Conservation (phyloP, 1,284 basidiomycete genomes). For the Rugosomyces carneus region DNA sequence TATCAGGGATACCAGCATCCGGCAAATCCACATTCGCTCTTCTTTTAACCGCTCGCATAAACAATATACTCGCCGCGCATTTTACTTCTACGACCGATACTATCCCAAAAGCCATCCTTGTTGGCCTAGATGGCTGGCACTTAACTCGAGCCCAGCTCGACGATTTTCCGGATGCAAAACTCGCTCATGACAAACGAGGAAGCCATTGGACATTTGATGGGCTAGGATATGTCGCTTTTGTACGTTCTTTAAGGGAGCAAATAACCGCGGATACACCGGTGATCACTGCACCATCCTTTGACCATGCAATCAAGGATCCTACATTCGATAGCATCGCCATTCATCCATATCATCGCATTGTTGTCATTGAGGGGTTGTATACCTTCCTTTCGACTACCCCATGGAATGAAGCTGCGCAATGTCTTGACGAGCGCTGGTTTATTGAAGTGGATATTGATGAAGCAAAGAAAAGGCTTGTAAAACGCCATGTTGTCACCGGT, state of each 20-base stretch:
- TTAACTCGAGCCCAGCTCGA: conserved; percentile 62
- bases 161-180: conserved; percentile 60
- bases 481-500: conserved; percentile 71
- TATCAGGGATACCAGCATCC: conserved; percentile 77
- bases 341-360: conserved; percentile 58
- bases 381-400: conserved; percentile 64
- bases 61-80: conserved; percentile 27
- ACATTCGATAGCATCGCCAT: conserved; percentile 52
- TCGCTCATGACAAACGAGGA: conserved; percentile 63
- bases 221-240: conserved; percentile 58
- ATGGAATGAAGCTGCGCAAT: conserved; percentile 63
- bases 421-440: conserved; percentile 79
- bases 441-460: conserved; percentile 57
- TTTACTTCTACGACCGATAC: conserved; percentile 1
- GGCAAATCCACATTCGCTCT: conserved; percentile 75
- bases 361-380: conserved; percentile 85
- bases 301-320: conserved; percentile 65
- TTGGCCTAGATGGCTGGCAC: conserved; percentile 88
- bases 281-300: conserved; percentile 70
- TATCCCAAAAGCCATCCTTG: conserved; percentile 40
- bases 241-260: conserved; percentile 44
- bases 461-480: conserved; percentile 62
- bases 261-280: conserved; percentile 21
- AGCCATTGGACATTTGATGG: conserved; percentile 74
- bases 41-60: conserved; percentile 46